These are phyloP conservation scores for Chamaecrista fasciculata DNA, from an alignment of 306 rosid species.

Conservation along the genomic window DNA sequence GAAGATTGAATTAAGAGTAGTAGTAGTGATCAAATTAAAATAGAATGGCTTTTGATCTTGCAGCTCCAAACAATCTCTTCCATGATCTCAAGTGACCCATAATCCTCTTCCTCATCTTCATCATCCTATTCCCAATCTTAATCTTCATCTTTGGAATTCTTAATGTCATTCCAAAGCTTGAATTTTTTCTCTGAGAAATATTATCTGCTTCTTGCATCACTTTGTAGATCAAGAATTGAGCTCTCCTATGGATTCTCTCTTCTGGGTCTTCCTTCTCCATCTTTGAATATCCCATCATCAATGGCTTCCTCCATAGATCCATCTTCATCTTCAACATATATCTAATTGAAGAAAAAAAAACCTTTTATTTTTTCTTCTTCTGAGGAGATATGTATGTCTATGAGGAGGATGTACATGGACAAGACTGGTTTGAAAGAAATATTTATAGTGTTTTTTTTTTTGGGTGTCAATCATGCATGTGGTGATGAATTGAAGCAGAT, in stretches of 20 bases:
- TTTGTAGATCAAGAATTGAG: conserved; percentile 83
- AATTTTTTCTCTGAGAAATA: conserved; percentile 32
- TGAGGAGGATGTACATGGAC: neutral
- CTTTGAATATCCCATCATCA: conserved; percentile 43
- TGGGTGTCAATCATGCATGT: conserved; percentile 50
- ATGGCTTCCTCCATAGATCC: conserved; percentile 34
- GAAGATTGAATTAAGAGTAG: no score
- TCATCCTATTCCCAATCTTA: conserved; percentile 71
- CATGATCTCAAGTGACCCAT: conserved; percentile 49
- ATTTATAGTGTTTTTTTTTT: conserved; percentile 39
- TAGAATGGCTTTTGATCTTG: conserved; percentile 34
- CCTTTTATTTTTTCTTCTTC: no score
- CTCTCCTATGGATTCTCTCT: conserved; percentile 54
- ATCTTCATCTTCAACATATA: conserved; percentile 12
- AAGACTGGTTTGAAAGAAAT: conserved; percentile 14
- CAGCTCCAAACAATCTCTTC: conserved; percentile 45
- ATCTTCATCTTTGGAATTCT: conserved; percentile 69
- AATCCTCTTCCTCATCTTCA: conserved; percentile 59
- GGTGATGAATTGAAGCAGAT: conserved; percentile 51
- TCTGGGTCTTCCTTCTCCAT: conserved; percentile 79
- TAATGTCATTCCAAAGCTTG: conserved; percentile 51
- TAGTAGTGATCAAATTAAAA: neutral
- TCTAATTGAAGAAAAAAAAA: no score
- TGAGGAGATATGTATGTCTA: no score
- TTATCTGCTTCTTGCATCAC: conserved; percentile 58